Percentiles rank a stretch among this genome's conserved stretches.
Conservation (phyloP, 352 stramenopile genomes). For the Phytophthora pseudosyringae region DNA sequence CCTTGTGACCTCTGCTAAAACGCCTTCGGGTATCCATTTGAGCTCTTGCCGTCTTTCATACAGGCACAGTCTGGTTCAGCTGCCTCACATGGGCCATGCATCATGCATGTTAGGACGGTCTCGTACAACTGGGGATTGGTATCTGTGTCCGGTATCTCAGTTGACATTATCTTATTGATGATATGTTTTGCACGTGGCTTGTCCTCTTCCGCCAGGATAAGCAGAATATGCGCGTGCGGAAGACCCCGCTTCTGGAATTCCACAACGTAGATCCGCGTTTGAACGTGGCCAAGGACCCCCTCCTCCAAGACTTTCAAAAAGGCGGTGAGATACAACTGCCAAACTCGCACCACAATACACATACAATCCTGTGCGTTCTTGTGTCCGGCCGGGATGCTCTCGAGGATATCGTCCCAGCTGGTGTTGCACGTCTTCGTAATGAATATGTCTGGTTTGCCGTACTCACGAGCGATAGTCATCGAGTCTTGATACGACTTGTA, state of each 20-base stretch:
- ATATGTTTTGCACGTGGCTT: not conserved
- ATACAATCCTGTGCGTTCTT: too few species aligned
- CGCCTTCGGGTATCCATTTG: not conserved
- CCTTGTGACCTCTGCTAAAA: not conserved
- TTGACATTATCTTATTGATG: not conserved
- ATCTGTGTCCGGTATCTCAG: not conserved
- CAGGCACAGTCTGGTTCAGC: not conserved
- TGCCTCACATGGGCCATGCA: not conserved
- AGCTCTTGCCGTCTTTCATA: slow-evolving; percentile 3
- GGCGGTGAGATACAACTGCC: not conserved
- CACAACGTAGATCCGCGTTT: too few species aligned
- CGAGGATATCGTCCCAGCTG: not conserved
- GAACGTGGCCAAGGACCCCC: not conserved
- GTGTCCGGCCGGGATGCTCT: not conserved
- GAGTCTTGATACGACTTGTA: too few species aligned
- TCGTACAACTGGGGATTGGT: not conserved
- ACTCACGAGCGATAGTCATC: too few species aligned
- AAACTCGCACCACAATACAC: not conserved
- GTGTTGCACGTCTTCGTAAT: slow-evolving; percentile 7
- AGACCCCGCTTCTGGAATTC: too few species aligned
- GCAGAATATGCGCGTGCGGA: not conserved
- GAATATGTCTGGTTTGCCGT: too few species aligned
- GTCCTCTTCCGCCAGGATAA: not conserved
- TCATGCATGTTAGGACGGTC: too few species aligned
- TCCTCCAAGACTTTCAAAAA: not conserved